Conservation (phyloP, 139 green algal species). For the Chlamydomonas eustigma region DNA sequence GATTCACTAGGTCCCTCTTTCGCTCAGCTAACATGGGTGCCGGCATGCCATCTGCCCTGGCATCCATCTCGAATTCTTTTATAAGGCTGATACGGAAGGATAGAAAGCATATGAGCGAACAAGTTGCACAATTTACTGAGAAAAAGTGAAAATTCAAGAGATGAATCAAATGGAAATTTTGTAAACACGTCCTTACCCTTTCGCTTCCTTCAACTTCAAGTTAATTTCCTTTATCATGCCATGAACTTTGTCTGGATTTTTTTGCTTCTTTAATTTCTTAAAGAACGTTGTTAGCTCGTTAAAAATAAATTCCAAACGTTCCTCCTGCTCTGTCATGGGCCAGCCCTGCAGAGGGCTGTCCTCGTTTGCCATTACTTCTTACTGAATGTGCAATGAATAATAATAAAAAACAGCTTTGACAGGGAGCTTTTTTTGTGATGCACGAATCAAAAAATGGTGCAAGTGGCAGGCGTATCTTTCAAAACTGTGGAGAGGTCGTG, state of each 20-base stretch:
- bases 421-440: no score
- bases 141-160: neutral
- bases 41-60: conserved; percentile 68
- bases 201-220: conserved; percentile 69
- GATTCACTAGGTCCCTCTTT: conserved; percentile 65
- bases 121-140: no score
- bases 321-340: conserved; percentile 46
- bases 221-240: conserved; percentile 66
- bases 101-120: neutral
- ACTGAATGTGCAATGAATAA: no score
- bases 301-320: conserved; percentile 38
- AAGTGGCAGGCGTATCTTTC: no score
- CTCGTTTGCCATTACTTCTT: neutral
- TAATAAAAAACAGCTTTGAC: no score
- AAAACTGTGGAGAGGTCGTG: no score
- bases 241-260: conserved; percentile 57
- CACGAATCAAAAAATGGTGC: no score
- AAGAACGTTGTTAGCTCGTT: conserved; percentile 45
- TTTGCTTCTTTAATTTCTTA: conserved; percentile 57
- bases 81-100: conserved; percentile 63
- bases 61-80: conserved; percentile 87
- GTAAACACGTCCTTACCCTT: conserved; percentile 49
- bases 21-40: conserved; percentile 50
- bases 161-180: neutral
- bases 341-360: neutral